Conservation (phyloP, 2,329 filamentous ascomycete species). For the Colletotrichum sp. region DNA sequence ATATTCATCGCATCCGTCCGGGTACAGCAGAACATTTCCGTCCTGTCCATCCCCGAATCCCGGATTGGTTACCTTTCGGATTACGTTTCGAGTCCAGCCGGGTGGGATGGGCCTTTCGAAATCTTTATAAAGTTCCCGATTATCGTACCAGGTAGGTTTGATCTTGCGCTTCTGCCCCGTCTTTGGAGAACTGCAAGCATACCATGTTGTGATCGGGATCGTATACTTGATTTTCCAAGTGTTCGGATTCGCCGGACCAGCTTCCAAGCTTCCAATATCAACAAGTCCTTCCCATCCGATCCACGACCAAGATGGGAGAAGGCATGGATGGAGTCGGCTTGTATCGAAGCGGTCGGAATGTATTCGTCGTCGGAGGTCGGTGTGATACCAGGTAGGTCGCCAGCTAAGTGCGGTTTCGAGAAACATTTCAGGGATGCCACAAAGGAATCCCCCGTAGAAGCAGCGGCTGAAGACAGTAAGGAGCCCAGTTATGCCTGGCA, state of each 20-base stretch:
- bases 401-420: neutral
- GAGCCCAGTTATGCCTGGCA: neutral
- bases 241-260: neutral
- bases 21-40: too few species aligned
- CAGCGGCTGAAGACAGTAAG: neutral
- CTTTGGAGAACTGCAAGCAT: neutral
- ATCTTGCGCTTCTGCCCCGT: neutral
- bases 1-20: too few species aligned
- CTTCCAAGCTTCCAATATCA: neutral
- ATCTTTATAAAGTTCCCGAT: neutral
- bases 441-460: neutral
- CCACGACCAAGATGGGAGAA: neutral
- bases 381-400: neutral
- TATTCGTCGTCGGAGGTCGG: neutral
- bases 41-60: too few species aligned
- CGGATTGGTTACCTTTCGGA: neutral
- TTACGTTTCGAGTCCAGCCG: neutral
- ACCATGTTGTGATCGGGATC: neutral
- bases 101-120: neutral
- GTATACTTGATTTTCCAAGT: neutral
- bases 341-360: neutral
- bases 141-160: neutral
- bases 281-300: neutral
- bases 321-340: neutral
- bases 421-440: neutral